phyloP scores from a whole-genome alignment of 2,329 filamentous ascomycete genomes.

The Aspergillus awamori region DNA sequence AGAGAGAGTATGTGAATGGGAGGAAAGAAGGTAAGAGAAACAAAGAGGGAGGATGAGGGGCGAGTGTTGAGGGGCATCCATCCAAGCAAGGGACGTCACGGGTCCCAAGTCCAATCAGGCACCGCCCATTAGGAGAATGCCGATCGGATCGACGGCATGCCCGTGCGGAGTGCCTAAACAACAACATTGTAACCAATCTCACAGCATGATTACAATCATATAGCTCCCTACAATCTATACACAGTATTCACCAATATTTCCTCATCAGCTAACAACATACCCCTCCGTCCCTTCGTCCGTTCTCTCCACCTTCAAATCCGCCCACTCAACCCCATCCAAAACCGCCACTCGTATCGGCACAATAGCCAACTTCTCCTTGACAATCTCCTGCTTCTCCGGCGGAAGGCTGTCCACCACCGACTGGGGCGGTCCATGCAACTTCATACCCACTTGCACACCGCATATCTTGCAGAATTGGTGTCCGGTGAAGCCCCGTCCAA shows the following conservation, averaged over 20 bases:
- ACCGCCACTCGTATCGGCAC: background rate
- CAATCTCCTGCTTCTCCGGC: background rate
- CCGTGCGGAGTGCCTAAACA: background rate
- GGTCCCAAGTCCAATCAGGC: conserved; percentile 7
- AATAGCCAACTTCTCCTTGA: background rate
- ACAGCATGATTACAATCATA: too few species aligned
- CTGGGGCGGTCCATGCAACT: background rate
- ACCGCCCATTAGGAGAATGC: background rate
- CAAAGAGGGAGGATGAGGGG: background rate
- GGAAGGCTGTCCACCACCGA: background rate
- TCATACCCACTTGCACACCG: background rate
- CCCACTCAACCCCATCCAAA: background rate
- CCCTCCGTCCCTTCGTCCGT: background rate
- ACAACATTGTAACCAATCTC: background rate
- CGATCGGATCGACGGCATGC: background rate
- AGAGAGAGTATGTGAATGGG: background rate
- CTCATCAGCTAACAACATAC: background rate
- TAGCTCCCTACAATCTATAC: too few species aligned
- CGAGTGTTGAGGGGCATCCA: conserved; percentile 5
- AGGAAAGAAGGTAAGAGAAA: conserved; percentile 1
- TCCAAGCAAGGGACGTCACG: background rate
- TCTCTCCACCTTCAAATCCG: background rate
- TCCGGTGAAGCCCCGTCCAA: background rate
- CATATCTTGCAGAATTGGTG: background rate
- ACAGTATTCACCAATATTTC: too few species aligned